Conservation (phyloP, 345 rosid genomes). For the Physaria fendleri region DNA sequence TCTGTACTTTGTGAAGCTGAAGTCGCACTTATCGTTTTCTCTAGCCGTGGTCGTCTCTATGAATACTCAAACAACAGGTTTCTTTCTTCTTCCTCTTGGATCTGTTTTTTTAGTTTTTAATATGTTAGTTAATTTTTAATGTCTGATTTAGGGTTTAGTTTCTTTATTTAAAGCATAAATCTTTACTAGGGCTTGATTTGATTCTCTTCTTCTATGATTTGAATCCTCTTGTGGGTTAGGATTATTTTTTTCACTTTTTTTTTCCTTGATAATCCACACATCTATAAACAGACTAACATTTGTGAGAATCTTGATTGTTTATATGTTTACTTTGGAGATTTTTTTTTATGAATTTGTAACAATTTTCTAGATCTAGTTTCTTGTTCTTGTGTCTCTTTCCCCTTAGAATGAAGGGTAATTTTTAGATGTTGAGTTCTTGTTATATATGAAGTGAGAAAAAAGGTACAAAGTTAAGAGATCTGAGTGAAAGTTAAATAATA, state of each 20-base stretch:
- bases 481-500: constrained; percentile 22
- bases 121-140: not conserved
- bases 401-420: not conserved
- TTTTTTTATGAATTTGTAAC: not conserved
- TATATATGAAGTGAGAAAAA: constrained; percentile 1
- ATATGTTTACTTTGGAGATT: not conserved
- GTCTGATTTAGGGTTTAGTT: constrained; percentile 13
- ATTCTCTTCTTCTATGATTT: constrained; percentile 18
- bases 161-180: not conserved
- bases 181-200: constrained; percentile 19
- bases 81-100: not conserved
- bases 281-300: not conserved
- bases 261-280: constrained; percentile 1
- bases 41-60: constrained; percentile 97
- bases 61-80: constrained; percentile 97
- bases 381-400: not conserved
- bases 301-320: constrained; percentile 1
- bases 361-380: constrained; percentile 12
- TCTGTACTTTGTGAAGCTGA: constrained; percentile 63
- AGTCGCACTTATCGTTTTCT: constrained; percentile 90
- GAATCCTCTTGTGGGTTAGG: not conserved
- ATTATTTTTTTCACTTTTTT: constrained; percentile 7
- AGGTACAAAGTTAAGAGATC: constrained; percentile 30
- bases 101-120: constrained; percentile 20
- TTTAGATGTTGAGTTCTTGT: not conserved